A percentile compares a stretch with the other conserved stretches of the same genome.
Evolutionary conservation across 2,329 filamentous ascomycete species (phyloP).

Genomic region (Exophiala bonariae): DNA sequence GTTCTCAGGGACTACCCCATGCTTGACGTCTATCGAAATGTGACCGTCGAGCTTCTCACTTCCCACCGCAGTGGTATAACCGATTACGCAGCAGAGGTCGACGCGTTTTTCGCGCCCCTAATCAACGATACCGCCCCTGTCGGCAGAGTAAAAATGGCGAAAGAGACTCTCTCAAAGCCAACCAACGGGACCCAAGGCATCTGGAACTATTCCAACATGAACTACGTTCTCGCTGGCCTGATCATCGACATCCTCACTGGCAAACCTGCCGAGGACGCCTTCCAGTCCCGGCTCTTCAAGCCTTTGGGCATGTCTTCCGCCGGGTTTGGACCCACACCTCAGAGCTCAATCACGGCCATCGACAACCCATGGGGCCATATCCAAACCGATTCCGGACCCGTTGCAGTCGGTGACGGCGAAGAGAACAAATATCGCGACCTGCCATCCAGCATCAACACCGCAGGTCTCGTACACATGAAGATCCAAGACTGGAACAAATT

Average conservation of each 20-base stretch:
- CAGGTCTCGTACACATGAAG: neutral
- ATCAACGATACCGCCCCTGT: neutral
- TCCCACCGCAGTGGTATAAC: conserved; percentile 3
- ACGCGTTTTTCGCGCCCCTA: neutral
- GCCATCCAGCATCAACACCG: conserved; percentile 2
- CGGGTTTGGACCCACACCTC: conserved; percentile 1
- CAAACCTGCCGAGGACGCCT: neutral
- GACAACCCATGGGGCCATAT: conserved; percentile 4
- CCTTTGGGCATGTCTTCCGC: neutral
- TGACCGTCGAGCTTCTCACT: conserved; percentile 3
- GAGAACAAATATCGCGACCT: neutral
- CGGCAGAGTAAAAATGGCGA: neutral
- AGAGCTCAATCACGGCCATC: conserved; percentile 1
- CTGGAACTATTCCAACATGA: conserved; percentile 8
- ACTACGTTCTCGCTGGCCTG: conserved; percentile 8
- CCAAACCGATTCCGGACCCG: neutral
- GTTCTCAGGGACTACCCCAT: conserved; percentile 1
- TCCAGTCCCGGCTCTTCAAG: neutral
- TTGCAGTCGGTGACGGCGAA: neutral
- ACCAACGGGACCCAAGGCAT: neutral
- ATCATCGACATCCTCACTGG: neutral
- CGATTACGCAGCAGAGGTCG: conserved; percentile 1
- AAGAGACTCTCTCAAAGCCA: neutral
- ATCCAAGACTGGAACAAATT: conserved; percentile 5
- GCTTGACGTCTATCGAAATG: neutral